phyloP scores from a whole-genome alignment of 371 early-diverging fungal species.

The Circinella minor region DNA sequence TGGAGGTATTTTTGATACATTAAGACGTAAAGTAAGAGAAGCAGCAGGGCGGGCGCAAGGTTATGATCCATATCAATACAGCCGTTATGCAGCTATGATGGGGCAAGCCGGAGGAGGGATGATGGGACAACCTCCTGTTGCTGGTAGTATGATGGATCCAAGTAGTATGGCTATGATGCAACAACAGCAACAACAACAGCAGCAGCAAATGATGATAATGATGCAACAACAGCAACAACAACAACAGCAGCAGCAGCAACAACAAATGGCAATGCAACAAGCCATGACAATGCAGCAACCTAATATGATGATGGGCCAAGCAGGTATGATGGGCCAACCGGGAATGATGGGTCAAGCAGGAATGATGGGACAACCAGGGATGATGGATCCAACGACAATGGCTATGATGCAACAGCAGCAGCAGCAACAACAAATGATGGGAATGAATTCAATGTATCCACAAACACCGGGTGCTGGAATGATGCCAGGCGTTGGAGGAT shows the following conservation, averaged over 20 bases:
- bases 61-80: conserved; percentile 18
- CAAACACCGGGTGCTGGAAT: conserved; percentile 14
- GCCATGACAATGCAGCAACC: conserved; percentile 4
- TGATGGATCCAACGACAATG: conserved; percentile 17
- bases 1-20: conserved; percentile 17
- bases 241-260: conserved; percentile 8
- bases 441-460: conserved; percentile 9
- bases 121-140: conserved; percentile 7
- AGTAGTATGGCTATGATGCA: conserved; percentile 14
- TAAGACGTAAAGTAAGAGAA: conserved; percentile 18
- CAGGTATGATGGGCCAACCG: neutral
- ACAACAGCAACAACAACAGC: conserved; percentile 15
- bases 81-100: conserved; percentile 22
- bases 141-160: conserved; percentile 12
- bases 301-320: conserved; percentile 1
- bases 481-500: conserved; percentile 8
- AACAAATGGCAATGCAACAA: conserved; percentile 7
- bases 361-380: conserved; percentile 1
- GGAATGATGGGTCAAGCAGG: conserved; percentile 14
- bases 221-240: conserved; percentile 3
- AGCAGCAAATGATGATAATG: conserved; percentile 11
- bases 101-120: neutral
- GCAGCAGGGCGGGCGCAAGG: conserved; percentile 13
- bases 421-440: conserved; percentile 20
- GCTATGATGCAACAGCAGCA: conserved; percentile 16